phyloP scores from a whole-genome alignment of 179 eudicot genomes.

The Kewa caespitosa region DNA sequence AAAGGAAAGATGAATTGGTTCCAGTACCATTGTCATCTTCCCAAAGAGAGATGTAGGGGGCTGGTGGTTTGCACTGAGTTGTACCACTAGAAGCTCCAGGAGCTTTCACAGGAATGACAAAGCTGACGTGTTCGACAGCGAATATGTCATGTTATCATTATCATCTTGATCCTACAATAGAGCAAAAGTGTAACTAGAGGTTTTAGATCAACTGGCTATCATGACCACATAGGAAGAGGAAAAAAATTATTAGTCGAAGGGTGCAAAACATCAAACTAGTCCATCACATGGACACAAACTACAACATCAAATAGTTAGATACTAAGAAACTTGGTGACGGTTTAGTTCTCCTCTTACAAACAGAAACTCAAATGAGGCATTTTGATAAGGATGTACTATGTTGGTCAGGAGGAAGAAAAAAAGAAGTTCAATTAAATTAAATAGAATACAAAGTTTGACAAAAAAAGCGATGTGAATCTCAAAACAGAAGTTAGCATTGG shows the following conservation, averaged over 20 bases:
- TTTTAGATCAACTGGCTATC: not conserved
- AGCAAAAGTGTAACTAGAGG: not conserved
- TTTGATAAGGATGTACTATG: too few species aligned
- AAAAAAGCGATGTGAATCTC: too few species aligned
- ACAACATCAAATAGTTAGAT: too few species aligned
- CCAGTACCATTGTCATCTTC: constrained; percentile 70
- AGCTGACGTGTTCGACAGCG: constrained; percentile 73
- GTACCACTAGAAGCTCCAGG: constrained; percentile 52
- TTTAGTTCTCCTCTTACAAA: not conserved
- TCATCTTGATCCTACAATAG: constrained; percentile 57
- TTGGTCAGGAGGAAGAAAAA: too few species aligned
- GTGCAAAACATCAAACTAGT: too few species aligned
- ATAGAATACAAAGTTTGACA: too few species aligned
- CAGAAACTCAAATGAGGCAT: not conserved
- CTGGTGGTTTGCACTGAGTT: constrained; percentile 57
- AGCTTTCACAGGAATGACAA: constrained; percentile 60
- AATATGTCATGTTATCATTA: constrained; percentile 69
- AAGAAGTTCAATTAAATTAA: too few species aligned
- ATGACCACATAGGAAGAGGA: not conserved
- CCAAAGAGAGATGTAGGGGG: constrained; percentile 73
- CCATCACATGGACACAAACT: too few species aligned
- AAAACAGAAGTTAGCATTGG: too few species aligned
- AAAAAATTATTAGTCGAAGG: not conserved
- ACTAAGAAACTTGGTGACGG: not conserved
- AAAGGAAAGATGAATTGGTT: not conserved